Conservation (phyloP, 352 stramenopile species). For the Phytophthora sojae region DNA sequence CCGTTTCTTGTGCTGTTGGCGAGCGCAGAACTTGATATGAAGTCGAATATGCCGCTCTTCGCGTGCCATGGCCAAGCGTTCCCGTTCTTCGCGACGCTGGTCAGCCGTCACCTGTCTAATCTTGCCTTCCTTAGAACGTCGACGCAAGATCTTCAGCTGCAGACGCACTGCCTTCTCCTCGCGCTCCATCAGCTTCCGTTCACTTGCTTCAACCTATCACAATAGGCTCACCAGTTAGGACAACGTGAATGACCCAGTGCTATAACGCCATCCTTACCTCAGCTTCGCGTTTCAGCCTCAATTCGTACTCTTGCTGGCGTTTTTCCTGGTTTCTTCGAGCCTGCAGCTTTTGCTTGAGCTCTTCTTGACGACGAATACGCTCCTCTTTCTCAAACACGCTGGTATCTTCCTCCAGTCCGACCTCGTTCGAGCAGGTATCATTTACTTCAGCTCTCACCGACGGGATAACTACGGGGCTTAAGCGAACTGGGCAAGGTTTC, state of each 20-base stretch:
- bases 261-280: conserved; percentile 34
- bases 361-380: conserved; percentile 45
- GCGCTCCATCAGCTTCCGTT: conserved; percentile 73
- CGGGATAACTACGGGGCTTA: conserved; percentile 47
- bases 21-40: conserved; percentile 51
- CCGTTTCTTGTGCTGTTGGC: conserved; percentile 27
- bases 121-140: conserved; percentile 54
- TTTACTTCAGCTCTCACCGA: conserved; percentile 5
- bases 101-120: conserved; percentile 53
- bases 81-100: conserved; percentile 71
- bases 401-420: conserved; percentile 2
- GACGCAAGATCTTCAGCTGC: conserved; percentile 61
- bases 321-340: conserved; percentile 45
- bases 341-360: conserved; percentile 58
- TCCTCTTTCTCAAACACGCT: conserved; percentile 30
- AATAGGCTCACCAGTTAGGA: conserved; percentile 13
- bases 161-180: conserved; percentile 74
- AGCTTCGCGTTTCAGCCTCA: conserved; percentile 39
- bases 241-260: not conserved
- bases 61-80: conserved; percentile 72
- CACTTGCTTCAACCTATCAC: conserved; percentile 58
- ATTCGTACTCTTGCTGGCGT: conserved; percentile 46
- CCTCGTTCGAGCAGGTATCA: conserved; percentile 3
- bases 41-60: conserved; percentile 72
- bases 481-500: conserved; percentile 48